Conservation (phyloP, 129 eudicot species). For the Kitagawia praeruptora region DNA sequence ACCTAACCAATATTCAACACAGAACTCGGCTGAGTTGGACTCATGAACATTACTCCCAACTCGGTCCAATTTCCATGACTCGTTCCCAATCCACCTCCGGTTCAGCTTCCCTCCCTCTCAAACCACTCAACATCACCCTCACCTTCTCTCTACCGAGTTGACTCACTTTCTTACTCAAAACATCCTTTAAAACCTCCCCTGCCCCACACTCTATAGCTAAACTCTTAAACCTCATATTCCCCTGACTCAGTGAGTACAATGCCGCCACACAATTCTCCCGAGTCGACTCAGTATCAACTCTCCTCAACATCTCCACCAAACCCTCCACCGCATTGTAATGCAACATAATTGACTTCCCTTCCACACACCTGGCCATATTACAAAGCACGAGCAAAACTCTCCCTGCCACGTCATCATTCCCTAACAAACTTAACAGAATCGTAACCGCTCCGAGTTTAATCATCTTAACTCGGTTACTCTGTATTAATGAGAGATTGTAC, state of each 20-base stretch:
- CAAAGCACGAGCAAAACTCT: neutral
- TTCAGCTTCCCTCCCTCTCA: neutral
- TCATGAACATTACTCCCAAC: neutral
- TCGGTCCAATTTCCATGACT: neutral
- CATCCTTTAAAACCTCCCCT: neutral
- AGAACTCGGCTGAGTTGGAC: neutral
- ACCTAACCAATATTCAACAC: neutral
- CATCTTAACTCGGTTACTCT: constrained; percentile 67
- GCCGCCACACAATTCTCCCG: neutral
- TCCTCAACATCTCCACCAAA: neutral
- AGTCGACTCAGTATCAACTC: neutral
- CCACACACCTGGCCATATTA: neutral
- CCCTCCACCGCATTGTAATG: neutral
- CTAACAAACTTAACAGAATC: constrained; percentile 40
- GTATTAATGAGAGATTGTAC: constrained; percentile 53
- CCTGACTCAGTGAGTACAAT: constrained; percentile 2
- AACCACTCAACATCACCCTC: neutral
- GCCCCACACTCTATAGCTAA: neutral
- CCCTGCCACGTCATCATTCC: neutral
- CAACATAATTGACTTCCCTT: neutral
- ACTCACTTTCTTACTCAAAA: neutral
- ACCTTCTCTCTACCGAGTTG: neutral
- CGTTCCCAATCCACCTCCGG: neutral
- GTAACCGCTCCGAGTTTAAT: constrained; percentile 60
- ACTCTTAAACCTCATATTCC: neutral